Evolutionary conservation across 805 yeast species (phyloP).

Genomic region (Candida odintsovae): DNA sequence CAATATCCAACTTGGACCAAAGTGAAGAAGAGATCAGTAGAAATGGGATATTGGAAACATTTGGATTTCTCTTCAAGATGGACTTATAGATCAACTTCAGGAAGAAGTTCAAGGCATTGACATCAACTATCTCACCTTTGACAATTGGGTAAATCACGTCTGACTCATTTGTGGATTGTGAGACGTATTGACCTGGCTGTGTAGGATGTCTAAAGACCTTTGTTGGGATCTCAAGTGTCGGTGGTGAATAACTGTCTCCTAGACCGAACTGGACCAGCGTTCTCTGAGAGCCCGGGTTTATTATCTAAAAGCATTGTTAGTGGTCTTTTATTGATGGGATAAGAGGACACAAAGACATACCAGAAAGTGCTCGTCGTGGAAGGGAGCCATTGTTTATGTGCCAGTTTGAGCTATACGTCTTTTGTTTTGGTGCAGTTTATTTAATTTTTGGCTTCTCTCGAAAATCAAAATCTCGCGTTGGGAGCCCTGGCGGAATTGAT

Average conservation of each 20-base stretch:
- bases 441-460: background rate
- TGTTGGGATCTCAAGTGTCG: conserved; percentile 73
- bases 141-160: conserved; percentile 56
- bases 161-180: conserved; percentile 28
- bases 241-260: conserved; percentile 66
- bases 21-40: conserved; percentile 57
- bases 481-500: background rate
- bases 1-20: conserved; percentile 68
- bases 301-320: conserved; percentile 30
- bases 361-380: conserved; percentile 22
- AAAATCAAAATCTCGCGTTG: background rate
- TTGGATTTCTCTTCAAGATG: conserved; percentile 28
- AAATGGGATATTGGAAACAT: conserved; percentile 54
- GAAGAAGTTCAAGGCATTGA: conserved; percentile 65
- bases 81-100: conserved; percentile 42
- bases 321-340: no score
- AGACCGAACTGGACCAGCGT: conserved; percentile 80
- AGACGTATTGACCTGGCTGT: conserved; percentile 27
- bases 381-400: conserved; percentile 22
- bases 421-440: background rate
- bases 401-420: background rate
- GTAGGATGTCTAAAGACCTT: conserved; percentile 49
- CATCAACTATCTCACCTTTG: conserved; percentile 57
- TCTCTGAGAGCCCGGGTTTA: conserved; percentile 72
- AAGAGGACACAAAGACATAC: conserved; percentile 8